These are phyloP conservation scores for Nakaseomyces glabratus DNA, from an alignment of 1,139 yeast genomes.

Conservation along the genomic window DNA sequence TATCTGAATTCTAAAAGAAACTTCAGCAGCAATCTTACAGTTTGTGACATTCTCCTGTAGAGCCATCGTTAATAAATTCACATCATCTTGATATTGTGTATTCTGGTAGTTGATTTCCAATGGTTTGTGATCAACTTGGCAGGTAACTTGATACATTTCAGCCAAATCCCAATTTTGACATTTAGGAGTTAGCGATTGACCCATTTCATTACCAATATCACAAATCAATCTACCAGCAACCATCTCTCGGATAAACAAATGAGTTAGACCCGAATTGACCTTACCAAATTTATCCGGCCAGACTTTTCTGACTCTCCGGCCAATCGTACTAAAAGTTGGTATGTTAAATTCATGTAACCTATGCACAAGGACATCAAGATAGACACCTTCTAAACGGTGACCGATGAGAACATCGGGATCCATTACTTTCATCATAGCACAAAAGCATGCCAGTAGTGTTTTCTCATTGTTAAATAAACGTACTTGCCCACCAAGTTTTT, in stretches of 20 bases:
- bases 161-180: conserved; percentile 95
- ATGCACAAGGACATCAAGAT: conserved; percentile 72
- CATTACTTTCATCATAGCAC: conserved; percentile 57
- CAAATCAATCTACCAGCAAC: conserved; percentile 82
- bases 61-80: conserved; percentile 58
- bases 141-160: conserved; percentile 79
- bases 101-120: conserved; percentile 68
- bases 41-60: conserved; percentile 60
- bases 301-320: conserved; percentile 62
- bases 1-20: conserved; percentile 77
- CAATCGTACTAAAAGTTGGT: conserved; percentile 72
- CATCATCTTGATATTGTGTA: conserved; percentile 58
- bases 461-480: conserved; percentile 65
- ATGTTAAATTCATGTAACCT: conserved; percentile 69
- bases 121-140: conserved; percentile 51
- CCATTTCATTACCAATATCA: conserved; percentile 92
- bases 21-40: conserved; percentile 64
- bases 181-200: conserved; percentile 80
- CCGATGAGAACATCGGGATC: conserved; percentile 94
- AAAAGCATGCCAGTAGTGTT: conserved; percentile 59
- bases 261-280: conserved; percentile 38
- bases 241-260: conserved; percentile 52
- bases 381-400: conserved; percentile 71
- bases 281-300: conserved; percentile 72
- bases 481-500: conserved; percentile 32